These are phyloP conservation scores for Ceratocystis huliohia DNA, from an alignment of 2,329 filamentous ascomycete genomes.

Conservation along the genomic window DNA sequence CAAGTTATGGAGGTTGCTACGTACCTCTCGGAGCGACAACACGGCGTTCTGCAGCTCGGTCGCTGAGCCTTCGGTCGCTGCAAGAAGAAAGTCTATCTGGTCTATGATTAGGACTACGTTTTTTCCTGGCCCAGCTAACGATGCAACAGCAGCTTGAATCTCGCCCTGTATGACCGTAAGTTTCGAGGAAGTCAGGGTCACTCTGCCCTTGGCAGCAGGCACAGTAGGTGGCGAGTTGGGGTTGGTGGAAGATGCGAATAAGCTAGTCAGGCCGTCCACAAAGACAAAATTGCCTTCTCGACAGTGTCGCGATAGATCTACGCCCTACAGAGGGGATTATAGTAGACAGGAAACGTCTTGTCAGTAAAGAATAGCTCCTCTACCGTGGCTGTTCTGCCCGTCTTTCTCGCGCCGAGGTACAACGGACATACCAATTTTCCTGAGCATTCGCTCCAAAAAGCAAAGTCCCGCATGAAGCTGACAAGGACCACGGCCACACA, in stretches of 20 bases:
- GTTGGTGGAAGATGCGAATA: slow-evolving; percentile 32
- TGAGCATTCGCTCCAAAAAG: slow-evolving; percentile 65
- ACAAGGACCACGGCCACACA: slow-evolving; percentile 55
- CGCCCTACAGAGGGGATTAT: slow-evolving; percentile 35
- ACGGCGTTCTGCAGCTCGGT: slow-evolving; percentile 43
- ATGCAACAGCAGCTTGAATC: slow-evolving; percentile 31
- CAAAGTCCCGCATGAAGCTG: slow-evolving; percentile 66
- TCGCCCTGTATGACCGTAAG: slow-evolving; percentile 30
- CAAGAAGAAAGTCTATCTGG: slow-evolving; percentile 52
- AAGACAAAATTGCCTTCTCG: slow-evolving; percentile 53
- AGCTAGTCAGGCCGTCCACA: slow-evolving; percentile 57
- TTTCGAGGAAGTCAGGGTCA: slow-evolving; percentile 20
- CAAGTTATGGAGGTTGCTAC: slow-evolving; percentile 24
- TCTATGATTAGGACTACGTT: slow-evolving; percentile 52
- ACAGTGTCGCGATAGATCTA: slow-evolving; percentile 53
- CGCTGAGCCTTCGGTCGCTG: slow-evolving; percentile 39
- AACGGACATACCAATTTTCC: slow-evolving; percentile 45
- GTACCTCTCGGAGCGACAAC: slow-evolving; percentile 49
- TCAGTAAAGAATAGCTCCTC: background rate
- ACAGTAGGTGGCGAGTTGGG: slow-evolving; percentile 12
- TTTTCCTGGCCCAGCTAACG: slow-evolving; percentile 24
- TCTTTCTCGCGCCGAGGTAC: slow-evolving; percentile 1
- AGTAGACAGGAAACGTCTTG: background rate
- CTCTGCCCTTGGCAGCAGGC: slow-evolving; percentile 17
- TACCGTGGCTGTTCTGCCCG: background rate